Conservation (phyloP, 352 stramenopile species). For the Pythium apleroticum region DNA sequence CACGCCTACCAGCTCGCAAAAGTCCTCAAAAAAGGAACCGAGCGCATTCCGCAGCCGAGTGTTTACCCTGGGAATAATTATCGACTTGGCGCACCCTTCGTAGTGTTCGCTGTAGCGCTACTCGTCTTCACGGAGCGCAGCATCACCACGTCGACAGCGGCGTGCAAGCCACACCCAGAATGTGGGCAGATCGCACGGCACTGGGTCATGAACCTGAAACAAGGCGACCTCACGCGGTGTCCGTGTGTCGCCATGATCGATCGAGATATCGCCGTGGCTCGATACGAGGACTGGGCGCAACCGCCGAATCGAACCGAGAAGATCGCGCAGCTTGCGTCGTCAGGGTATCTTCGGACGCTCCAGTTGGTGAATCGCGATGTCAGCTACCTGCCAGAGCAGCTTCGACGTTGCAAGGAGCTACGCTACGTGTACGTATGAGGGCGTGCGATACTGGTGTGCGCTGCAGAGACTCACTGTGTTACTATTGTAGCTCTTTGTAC, state of each 20-base stretch:
- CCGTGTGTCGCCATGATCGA: conserved; percentile 11
- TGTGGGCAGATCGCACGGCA: background rate
- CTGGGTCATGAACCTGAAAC: background rate
- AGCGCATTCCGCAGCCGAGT: background rate
- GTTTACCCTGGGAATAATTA: background rate
- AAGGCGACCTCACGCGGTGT: background rate
- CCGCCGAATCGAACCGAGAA: conserved; percentile 3
- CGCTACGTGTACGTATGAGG: conserved; percentile 7
- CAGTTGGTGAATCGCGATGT: conserved; percentile 1
- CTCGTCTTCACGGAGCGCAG: background rate
- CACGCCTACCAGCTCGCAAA: background rate
- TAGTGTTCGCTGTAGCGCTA: background rate
- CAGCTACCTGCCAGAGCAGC: background rate
- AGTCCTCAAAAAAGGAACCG: background rate
- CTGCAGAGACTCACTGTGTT: no score
- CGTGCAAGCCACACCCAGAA: conserved; percentile 3
- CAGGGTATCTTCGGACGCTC: background rate
- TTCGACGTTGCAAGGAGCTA: background rate
- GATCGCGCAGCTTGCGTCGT: conserved; percentile 1
- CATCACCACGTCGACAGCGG: background rate
- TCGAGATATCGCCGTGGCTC: background rate
- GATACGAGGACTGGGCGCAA: background rate
- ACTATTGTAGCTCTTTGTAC: background rate
- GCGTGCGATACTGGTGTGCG: no score
- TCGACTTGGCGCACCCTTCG: background rate